Evolutionary conservation across 768 basidiomycete species (phyloP).

Genomic region (Myochromella boudieri): DNA sequence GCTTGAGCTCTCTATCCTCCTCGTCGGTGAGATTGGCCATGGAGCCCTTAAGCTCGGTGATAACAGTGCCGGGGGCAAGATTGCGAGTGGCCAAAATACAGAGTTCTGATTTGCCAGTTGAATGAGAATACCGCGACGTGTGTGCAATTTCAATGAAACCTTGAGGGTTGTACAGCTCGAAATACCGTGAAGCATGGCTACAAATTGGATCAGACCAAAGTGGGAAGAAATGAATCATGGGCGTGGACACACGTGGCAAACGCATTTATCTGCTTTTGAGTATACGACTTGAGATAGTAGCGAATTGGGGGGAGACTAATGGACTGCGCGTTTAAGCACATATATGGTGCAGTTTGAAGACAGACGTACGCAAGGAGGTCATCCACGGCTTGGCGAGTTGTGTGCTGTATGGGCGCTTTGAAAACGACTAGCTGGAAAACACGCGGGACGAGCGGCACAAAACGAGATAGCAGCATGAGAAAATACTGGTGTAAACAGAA

Average conservation of each 20-base stretch:
- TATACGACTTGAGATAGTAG: slow-evolving; percentile 73
- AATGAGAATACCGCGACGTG: slow-evolving; percentile 84
- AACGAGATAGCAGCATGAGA: slow-evolving; percentile 23
- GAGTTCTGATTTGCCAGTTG: slow-evolving; percentile 85
- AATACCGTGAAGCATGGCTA: slow-evolving; percentile 87
- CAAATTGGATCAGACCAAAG: slow-evolving; percentile 21
- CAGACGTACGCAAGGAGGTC: slow-evolving; percentile 64
- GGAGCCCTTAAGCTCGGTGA: slow-evolving; percentile 86
- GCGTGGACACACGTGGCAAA: slow-evolving; percentile 79
- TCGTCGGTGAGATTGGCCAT: slow-evolving; percentile 87
- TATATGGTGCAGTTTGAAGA: slow-evolving; percentile 19
- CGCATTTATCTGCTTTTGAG: slow-evolving; percentile 85
- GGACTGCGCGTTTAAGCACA: slow-evolving; percentile 19
- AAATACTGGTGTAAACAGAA: slow-evolving; percentile 21
- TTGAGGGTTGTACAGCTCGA: slow-evolving; percentile 81
- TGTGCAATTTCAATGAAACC: slow-evolving; percentile 88
- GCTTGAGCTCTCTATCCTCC: slow-evolving; percentile 84
- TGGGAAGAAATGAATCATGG: slow-evolving; percentile 24
- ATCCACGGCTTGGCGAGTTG: slow-evolving; percentile 73
- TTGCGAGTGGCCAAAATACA: slow-evolving; percentile 83
- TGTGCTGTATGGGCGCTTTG: slow-evolving; percentile 55
- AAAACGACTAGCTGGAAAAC: slow-evolving; percentile 53
- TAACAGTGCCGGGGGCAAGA: slow-evolving; percentile 66
- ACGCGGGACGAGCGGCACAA: slow-evolving; percentile 18
- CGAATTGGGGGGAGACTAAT: slow-evolving; percentile 70